These are phyloP conservation scores for Starmerella tilneyi DNA, from an alignment of 805 yeast genomes.

Conservation along the genomic window DNA sequence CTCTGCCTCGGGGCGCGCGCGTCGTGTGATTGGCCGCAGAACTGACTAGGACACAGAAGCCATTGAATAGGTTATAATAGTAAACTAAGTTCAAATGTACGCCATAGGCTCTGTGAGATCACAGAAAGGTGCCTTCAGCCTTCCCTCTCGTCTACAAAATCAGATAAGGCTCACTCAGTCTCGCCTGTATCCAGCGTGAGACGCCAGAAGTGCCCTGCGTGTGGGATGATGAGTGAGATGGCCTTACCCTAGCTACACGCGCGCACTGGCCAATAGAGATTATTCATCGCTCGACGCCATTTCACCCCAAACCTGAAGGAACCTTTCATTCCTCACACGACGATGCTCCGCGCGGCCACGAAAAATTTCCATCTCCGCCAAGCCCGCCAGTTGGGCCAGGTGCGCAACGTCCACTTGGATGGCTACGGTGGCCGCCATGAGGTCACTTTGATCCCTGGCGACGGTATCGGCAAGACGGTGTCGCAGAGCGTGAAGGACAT, in stretches of 20 bases:
- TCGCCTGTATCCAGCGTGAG: too few species aligned
- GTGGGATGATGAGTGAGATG: too few species aligned
- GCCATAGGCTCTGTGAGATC: too few species aligned
- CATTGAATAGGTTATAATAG: too few species aligned
- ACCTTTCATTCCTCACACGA: conserved; percentile 1
- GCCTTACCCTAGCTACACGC: neutral
- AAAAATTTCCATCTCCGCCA: conserved; percentile 6
- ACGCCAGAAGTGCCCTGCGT: too few species aligned
- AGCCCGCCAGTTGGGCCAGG: conserved; percentile 36
- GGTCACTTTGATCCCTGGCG: conserved; percentile 91
- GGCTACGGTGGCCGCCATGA: conserved; percentile 83
- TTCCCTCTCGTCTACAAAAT: too few species aligned
- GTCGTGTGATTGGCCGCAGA: too few species aligned
- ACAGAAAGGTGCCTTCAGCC: too few species aligned
- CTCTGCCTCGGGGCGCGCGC: too few species aligned
- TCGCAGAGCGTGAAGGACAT: conserved; percentile 87
- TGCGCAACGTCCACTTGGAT: conserved; percentile 46
- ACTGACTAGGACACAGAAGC: too few species aligned
- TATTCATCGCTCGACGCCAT: conserved; percentile 1
- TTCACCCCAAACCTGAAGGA: conserved; percentile 4
- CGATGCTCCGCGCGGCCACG: conserved; percentile 7
- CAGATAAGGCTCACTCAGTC: too few species aligned
- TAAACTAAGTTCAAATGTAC: too few species aligned
- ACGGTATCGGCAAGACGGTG: conserved; percentile 94
- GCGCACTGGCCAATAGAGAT: conserved; percentile 3